Evolutionary conservation across 2,329 filamentous ascomycete species (phyloP).

Genomic region (Pezicula rhizophila): DNA sequence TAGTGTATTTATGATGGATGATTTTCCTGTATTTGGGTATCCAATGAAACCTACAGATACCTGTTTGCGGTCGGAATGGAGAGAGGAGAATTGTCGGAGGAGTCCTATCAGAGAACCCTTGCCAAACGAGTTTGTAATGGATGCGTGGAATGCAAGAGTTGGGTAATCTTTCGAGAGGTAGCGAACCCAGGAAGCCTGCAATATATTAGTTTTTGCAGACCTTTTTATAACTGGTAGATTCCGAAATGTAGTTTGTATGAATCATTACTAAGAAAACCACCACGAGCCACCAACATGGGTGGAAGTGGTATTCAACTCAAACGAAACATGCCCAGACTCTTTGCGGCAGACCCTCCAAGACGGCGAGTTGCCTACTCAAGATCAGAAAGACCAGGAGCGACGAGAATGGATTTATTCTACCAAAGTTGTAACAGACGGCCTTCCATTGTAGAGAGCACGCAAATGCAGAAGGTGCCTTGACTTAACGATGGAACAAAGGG

Average conservation of each 20-base stretch:
- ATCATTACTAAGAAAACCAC: constrained; percentile 98
- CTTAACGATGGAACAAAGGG: constrained; percentile 61
- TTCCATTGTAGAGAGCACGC: constrained; percentile 61
- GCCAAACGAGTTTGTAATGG: constrained; percentile 92
- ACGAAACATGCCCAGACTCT: constrained; percentile 68
- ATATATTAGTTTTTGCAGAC: constrained; percentile 27
- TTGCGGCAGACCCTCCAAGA: constrained; percentile 79
- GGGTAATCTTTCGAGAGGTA: constrained; percentile 84
- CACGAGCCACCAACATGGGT: constrained; percentile 54
- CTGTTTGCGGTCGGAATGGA: constrained; percentile 89
- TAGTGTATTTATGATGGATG: constrained; percentile 93
- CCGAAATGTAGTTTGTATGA: constrained; percentile 61
- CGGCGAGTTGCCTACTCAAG: constrained; percentile 68
- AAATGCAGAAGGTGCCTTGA: constrained; percentile 70
- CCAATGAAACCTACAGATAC: constrained; percentile 74
- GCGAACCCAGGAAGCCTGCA: constrained; percentile 87
- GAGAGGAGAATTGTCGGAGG: constrained; percentile 82
- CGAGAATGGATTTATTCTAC: constrained; percentile 80
- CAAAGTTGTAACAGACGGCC: constrained; percentile 98
- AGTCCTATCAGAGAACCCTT: constrained; percentile 92
- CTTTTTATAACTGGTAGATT: neutral
- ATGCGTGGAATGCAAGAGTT: constrained; percentile 90
- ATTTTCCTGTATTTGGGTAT: constrained; percentile 94
- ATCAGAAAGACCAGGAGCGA: constrained; percentile 53
- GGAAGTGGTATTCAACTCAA: constrained; percentile 93